Evolutionary conservation across 345 rosid genomes (phyloP).

Genomic region (Stellera chamaejasme): DNA sequence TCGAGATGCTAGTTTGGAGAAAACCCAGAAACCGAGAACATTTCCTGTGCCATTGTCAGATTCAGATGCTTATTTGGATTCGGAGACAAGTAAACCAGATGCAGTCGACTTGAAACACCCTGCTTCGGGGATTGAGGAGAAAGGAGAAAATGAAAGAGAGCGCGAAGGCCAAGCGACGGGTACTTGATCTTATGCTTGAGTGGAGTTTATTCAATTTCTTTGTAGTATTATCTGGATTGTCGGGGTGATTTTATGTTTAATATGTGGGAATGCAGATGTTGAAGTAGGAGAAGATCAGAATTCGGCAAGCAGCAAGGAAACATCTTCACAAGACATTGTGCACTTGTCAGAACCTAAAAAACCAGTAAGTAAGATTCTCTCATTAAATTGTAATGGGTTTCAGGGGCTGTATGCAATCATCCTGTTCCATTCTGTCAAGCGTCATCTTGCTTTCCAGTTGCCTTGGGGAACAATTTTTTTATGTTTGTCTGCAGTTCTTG

Average conservation of each 20-base stretch:
- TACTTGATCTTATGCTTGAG: slow-evolving; percentile 23
- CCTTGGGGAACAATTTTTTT: too few relatives aligned
- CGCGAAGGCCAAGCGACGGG: slow-evolving; percentile 31
- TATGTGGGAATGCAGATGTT: slow-evolving; percentile 21
- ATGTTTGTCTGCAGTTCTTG: too few relatives aligned
- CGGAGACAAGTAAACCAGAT: slow-evolving; percentile 17
- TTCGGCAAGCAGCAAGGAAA: slow-evolving; percentile 25
- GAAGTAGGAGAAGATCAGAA: slow-evolving; percentile 31
- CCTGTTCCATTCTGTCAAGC: too few relatives aligned
- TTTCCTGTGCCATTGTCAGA: slow-evolving; percentile 68
- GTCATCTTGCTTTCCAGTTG: too few relatives aligned
- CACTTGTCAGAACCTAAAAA: slow-evolving; percentile 47
- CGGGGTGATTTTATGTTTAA: neutral
- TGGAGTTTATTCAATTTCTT: neutral
- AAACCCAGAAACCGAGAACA: slow-evolving; percentile 37
- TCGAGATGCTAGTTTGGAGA: slow-evolving; percentile 24
- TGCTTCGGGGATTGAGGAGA: slow-evolving; percentile 22
- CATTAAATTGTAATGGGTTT: too few relatives aligned
- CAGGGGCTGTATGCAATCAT: too few relatives aligned
- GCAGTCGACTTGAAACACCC: slow-evolving; percentile 11
- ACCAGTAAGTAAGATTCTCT: slow-evolving; percentile 33
- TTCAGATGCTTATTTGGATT: slow-evolving; percentile 23
- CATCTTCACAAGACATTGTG: slow-evolving; percentile 30
- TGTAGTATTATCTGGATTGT: neutral
- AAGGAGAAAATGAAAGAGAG: slow-evolving; percentile 28